These are phyloP conservation scores for Rhizomucor miehei DNA, from an alignment of 371 early-diverging fungal genomes.

Conservation along the genomic window DNA sequence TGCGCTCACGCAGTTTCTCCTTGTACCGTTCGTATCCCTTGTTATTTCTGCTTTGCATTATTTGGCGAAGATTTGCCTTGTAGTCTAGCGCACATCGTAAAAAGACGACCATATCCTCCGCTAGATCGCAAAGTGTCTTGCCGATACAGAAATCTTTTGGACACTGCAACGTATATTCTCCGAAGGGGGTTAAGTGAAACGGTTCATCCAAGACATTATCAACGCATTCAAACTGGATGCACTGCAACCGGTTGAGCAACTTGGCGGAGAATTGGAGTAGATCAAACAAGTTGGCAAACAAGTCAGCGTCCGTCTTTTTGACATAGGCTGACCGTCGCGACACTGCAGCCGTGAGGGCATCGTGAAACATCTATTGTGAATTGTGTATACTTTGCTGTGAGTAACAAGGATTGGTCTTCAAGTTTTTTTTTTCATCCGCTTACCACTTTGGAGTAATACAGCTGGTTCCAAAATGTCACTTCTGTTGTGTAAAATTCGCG, in stretches of 20 bases:
- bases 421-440: neutral
- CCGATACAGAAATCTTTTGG: constrained; percentile 16
- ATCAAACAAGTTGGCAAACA: constrained; percentile 28
- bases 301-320: constrained; percentile 17
- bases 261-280: constrained; percentile 26
- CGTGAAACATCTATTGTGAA: constrained; percentile 23
- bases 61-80: constrained; percentile 21
- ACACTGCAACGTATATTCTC: too few relatives aligned
- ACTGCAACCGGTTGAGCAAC: constrained; percentile 17
- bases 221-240: constrained; percentile 12
- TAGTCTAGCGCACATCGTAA: constrained; percentile 39
- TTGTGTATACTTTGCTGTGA: too few relatives aligned
- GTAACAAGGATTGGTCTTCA: too few relatives aligned
- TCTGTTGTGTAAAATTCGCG: constrained; percentile 43
- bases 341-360: constrained; percentile 23
- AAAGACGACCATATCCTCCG: constrained; percentile 26
- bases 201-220: neutral
- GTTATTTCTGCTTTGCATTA: constrained; percentile 12
- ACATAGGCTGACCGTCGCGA: constrained; percentile 20
- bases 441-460: constrained; percentile 41
- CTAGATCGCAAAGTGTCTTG: constrained; percentile 18
- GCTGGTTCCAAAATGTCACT: constrained; percentile 42
- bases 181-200: neutral
- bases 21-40: constrained; percentile 24
- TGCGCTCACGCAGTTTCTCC: constrained; percentile 25